These are phyloP conservation scores for Arthroderma sp. DNA, from an alignment of 2,329 filamentous ascomycete genomes.

Conservation along the genomic window DNA sequence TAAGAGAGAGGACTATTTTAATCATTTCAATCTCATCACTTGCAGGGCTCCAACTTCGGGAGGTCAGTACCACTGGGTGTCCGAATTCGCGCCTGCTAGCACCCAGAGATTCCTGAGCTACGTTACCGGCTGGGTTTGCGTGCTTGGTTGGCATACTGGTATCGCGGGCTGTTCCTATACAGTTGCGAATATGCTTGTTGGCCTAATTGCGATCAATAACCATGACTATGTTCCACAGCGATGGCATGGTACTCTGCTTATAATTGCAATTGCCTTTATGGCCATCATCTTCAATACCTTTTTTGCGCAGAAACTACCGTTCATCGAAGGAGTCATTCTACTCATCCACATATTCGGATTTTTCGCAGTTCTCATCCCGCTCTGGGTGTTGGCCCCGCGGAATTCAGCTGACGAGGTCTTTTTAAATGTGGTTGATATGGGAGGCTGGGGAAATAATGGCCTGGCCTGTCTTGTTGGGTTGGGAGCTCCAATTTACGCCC, in stretches of 20 bases:
- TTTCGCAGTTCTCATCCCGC: slow-evolving; percentile 24
- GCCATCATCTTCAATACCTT: slow-evolving; percentile 23
- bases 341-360: slow-evolving; percentile 25
- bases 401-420: slow-evolving; percentile 19
- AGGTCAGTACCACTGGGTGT: slow-evolving; percentile 29
- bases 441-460: slow-evolving; percentile 20
- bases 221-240: slow-evolving; percentile 18
- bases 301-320: slow-evolving; percentile 19
- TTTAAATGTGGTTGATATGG: slow-evolving; percentile 18
- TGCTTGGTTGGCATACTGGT: slow-evolving; percentile 22
- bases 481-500: slow-evolving; percentile 16
- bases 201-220: slow-evolving; percentile 23
- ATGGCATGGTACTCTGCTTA: slow-evolving; percentile 24
- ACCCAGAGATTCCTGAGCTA: slow-evolving; percentile 27
- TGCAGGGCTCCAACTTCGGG: slow-evolving; percentile 28
- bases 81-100: slow-evolving; percentile 25
- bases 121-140: slow-evolving; percentile 21
- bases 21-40: background rate
- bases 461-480: slow-evolving; percentile 22
- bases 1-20: slow-evolving; percentile 6
- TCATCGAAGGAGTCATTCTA: slow-evolving; percentile 23
- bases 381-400: slow-evolving; percentile 21
- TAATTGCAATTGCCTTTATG: slow-evolving; percentile 18
- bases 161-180: slow-evolving; percentile 21
- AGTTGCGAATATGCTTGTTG: slow-evolving; percentile 25